A percentile compares a stretch with the other conserved stretches of the same genome.
These are phyloP conservation scores for Fusarium robinianum DNA, from an alignment of 2,329 filamentous ascomycete species.

Conservation along the genomic window DNA sequence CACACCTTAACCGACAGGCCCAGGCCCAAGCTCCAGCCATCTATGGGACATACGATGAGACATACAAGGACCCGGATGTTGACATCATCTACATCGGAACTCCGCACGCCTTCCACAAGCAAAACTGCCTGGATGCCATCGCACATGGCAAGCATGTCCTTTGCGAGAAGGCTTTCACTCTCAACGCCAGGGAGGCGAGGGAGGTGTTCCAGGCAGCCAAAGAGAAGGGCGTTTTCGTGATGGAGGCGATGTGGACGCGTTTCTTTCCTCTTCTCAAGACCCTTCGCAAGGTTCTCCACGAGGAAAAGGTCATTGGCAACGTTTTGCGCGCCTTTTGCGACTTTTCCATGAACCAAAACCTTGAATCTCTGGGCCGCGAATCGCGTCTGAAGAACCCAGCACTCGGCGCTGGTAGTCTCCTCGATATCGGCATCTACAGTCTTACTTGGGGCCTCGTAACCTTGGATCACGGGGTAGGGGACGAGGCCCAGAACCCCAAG, in stretches of 20 bases:
- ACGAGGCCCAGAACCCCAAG: conserved; percentile 38
- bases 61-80: conserved; percentile 47
- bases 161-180: conserved; percentile 51
- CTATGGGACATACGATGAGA: conserved; percentile 46
- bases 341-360: conserved; percentile 45
- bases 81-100: conserved; percentile 53
- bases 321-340: conserved; percentile 47
- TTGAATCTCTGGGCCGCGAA: conserved; percentile 37
- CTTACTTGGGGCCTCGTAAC: conserved; percentile 47
- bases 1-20: conserved; percentile 5
- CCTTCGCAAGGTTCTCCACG: conserved; percentile 43
- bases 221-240: conserved; percentile 47
- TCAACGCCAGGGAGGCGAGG: conserved; percentile 46
- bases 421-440: conserved; percentile 52
- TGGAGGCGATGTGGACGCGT: conserved; percentile 54
- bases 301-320: conserved; percentile 46
- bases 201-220: conserved; percentile 47
- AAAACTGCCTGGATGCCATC: conserved; percentile 50
- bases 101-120: conserved; percentile 50
- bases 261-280: conserved; percentile 46
- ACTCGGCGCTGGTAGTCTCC: conserved; percentile 48
- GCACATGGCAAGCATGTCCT: conserved; percentile 48
- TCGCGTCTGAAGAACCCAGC: conserved; percentile 44
- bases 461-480: conserved; percentile 39
- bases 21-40: conserved; percentile 34